phyloP scores from a whole-genome alignment of 148 eudicot genomes.

The Dianthus caryophyllus region DNA sequence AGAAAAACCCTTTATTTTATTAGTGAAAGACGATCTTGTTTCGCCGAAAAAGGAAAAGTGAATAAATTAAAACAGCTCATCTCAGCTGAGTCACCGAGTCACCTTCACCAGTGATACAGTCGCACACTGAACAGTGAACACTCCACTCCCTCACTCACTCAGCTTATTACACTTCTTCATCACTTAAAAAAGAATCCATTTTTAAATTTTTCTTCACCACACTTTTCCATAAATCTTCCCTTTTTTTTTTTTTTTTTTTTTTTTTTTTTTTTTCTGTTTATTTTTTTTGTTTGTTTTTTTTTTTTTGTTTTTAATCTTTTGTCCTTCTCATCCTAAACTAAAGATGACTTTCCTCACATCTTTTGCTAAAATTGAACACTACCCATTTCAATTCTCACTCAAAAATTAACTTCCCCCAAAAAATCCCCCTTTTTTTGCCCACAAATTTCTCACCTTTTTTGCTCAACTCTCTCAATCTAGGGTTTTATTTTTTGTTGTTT shows the following conservation, averaged over 20 bases:
- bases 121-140: too few species aligned
- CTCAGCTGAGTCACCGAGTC: too few species aligned
- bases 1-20: too few species aligned
- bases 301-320: not conserved
- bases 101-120: too few species aligned
- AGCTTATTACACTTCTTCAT: not conserved
- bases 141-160: not conserved
- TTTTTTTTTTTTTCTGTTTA: not conserved
- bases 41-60: too few species aligned
- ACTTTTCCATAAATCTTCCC: not conserved
- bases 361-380: not conserved
- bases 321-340: slow-evolving; percentile 2
- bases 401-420: not conserved
- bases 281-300: too few species aligned
- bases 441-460: not conserved
- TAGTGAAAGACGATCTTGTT: too few species aligned
- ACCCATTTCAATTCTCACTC: slow-evolving; percentile 20
- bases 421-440: not conserved
- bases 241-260: not conserved
- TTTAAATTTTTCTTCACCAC: too few species aligned
- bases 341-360: not conserved
- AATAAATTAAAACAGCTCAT: too few species aligned
- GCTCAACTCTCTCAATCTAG: slow-evolving; percentile 19
- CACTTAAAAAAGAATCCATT: not conserved
- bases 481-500: slow-evolving; percentile 34